Percentiles rank a stretch among this genome's conserved stretches.
These are phyloP conservation scores for Hebeloma cylindrosporum DNA, from an alignment of 768 basidiomycete species.

Conservation along the genomic window DNA sequence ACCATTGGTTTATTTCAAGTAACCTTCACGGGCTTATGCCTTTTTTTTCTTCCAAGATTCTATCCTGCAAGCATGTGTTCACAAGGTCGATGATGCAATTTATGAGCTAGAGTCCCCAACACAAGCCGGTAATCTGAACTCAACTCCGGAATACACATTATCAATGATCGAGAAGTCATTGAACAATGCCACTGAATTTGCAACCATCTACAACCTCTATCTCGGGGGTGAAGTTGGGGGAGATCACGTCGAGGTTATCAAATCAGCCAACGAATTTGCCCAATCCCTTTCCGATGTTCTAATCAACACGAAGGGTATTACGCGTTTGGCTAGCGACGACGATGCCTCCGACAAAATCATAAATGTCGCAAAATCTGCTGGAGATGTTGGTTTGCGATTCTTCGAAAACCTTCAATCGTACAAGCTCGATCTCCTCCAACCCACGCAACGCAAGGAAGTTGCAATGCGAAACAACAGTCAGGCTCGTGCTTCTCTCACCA, in stretches of 20 bases:
- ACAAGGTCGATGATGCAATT: slow-evolving; percentile 95
- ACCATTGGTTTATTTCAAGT: slow-evolving; percentile 7
- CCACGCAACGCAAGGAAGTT: slow-evolving; percentile 76
- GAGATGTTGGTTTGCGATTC: slow-evolving; percentile 86
- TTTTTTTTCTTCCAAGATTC: slow-evolving; percentile 68
- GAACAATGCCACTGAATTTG: slow-evolving; percentile 95
- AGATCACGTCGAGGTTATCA: slow-evolving; percentile 97
- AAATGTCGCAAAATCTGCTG: slow-evolving; percentile 77
- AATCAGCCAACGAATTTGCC: slow-evolving; percentile 94
- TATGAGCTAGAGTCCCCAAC: slow-evolving; percentile 97
- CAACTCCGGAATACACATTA: slow-evolving; percentile 97
- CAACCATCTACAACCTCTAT: slow-evolving; percentile 89
- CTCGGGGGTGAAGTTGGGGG: slow-evolving; percentile 86
- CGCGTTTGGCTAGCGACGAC: slow-evolving; percentile 86
- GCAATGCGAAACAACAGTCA: slow-evolving; percentile 90
- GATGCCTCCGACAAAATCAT: slow-evolving; percentile 92
- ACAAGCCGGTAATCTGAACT: slow-evolving; percentile 91
- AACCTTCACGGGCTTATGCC: slow-evolving; percentile 14
- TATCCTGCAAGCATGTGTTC: slow-evolving; percentile 92
- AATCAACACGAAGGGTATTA: slow-evolving; percentile 93
- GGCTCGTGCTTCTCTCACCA: slow-evolving; percentile 75
- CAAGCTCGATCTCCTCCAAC: slow-evolving; percentile 80
- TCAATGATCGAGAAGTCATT: slow-evolving; percentile 98
- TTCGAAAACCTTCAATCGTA: slow-evolving; percentile 97
- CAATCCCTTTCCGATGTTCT: slow-evolving; percentile 92